phyloP scores from a whole-genome alignment of 2,329 filamentous ascomycete genomes.

The Diaporthe vexans region DNA sequence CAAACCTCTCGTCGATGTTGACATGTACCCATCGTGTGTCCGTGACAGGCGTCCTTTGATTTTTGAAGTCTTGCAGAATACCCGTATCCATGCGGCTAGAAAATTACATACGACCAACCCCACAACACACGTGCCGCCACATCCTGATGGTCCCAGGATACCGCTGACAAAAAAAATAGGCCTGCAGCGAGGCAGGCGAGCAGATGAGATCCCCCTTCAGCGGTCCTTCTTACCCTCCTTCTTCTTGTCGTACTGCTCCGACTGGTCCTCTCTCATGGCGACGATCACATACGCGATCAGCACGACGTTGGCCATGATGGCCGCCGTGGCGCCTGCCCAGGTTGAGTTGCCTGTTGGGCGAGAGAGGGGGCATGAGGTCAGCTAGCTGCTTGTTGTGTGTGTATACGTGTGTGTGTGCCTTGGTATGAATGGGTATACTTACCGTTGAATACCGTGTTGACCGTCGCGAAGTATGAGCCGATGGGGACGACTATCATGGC shows the following conservation, averaged over 20 bases:
- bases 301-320: conserved; percentile 91
- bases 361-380: neutral
- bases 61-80: neutral
- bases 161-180: neutral
- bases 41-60: too few species aligned
- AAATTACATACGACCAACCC: neutral
- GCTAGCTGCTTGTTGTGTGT: too few species aligned
- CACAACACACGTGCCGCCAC: neutral
- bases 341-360: conserved; percentile 78
- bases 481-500: conserved; percentile 93
- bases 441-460: conserved; percentile 85
- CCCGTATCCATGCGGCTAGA: neutral
- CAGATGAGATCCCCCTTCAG: conserved; percentile 45
- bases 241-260: conserved; percentile 59
- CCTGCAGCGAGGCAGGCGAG: neutral
- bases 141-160: neutral
- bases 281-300: conserved; percentile 92
- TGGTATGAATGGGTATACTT: conserved; percentile 45
- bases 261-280: conserved; percentile 87
- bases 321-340: conserved; percentile 86
- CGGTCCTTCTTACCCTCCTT: conserved; percentile 64
- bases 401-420: too few species aligned
- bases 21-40: neutral
- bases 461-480: conserved; percentile 86
- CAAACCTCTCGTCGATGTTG: neutral